These are phyloP conservation scores for Casuarina equisetifolia DNA, from an alignment of 306 rosid species.

Conservation along the genomic window DNA sequence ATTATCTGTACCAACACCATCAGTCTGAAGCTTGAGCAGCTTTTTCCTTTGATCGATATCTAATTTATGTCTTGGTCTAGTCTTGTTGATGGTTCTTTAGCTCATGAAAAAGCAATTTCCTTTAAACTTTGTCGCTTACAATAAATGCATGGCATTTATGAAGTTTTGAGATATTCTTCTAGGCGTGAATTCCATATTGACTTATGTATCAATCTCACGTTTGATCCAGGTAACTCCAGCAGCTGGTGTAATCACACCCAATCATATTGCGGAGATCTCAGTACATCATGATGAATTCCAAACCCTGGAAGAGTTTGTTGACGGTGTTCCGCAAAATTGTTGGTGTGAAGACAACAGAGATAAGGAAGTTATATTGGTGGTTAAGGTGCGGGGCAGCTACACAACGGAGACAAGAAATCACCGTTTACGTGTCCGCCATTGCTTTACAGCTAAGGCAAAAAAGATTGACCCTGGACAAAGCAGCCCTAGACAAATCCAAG, in stretches of 20 bases:
- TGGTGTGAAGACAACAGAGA: constrained; percentile 96
- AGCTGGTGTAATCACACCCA: constrained; percentile 74
- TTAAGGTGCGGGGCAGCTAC: constrained; percentile 69
- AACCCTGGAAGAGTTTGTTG: constrained; percentile 74
- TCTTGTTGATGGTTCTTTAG: neutral
- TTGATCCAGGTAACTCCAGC: constrained; percentile 79
- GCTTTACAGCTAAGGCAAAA: constrained; percentile 54
- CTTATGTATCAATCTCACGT: constrained; percentile 10
- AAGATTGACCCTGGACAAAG: constrained; percentile 35
- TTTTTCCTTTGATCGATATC: neutral
- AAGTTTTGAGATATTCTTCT: neutral
- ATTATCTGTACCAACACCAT: neutral
- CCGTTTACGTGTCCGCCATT: constrained; percentile 74
- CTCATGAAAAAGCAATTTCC: neutral
- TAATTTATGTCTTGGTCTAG: neutral
- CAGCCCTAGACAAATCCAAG: constrained; percentile 51
- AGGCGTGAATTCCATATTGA: neutral
- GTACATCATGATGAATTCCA: constrained; percentile 83
- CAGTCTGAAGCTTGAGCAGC: neutral
- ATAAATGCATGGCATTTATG: neutral
- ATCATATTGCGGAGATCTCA: constrained; percentile 75
- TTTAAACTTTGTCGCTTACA: neutral
- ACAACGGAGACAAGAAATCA: constrained; percentile 55
- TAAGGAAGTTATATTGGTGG: constrained; percentile 72
- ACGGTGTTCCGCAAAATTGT: constrained; percentile 71